phyloP scores from a whole-genome alignment of 805 yeast species.

The Saturnispora halmiae region DNA sequence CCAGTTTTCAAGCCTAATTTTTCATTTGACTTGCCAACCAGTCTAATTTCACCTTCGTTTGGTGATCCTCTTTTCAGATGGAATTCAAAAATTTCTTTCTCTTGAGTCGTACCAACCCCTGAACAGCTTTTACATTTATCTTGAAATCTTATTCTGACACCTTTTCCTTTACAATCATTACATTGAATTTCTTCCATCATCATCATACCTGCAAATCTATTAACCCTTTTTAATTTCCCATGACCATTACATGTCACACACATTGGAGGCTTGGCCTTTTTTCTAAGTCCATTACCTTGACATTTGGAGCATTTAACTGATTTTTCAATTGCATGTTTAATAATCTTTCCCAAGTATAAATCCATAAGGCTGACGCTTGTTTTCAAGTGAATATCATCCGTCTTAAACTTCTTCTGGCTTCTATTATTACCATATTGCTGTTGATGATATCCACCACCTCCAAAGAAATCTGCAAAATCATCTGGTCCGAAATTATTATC shows the following conservation, averaged over 20 bases:
- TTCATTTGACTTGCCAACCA: slow-evolving; percentile 70
- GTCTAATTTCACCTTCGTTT: slow-evolving; percentile 48
- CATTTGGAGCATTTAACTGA: slow-evolving; percentile 66
- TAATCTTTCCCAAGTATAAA: slow-evolving; percentile 68
- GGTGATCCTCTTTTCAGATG: slow-evolving; percentile 65
- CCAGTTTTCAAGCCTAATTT: slow-evolving; percentile 67
- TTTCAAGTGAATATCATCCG: slow-evolving; percentile 61
- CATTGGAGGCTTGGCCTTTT: slow-evolving; percentile 41
- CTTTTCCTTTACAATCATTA: slow-evolving; percentile 61
- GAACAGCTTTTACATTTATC: slow-evolving; percentile 72
- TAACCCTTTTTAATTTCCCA: slow-evolving; percentile 52
- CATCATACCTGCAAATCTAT: slow-evolving; percentile 69
- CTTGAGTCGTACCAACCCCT: slow-evolving; percentile 54
- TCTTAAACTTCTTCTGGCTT: slow-evolving; percentile 19
- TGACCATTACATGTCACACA: slow-evolving; percentile 69
- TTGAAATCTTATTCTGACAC: slow-evolving; percentile 48
- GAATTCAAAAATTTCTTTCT: slow-evolving; percentile 67
- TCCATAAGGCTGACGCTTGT: slow-evolving; percentile 64
- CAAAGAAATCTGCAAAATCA: slow-evolving; percentile 69
- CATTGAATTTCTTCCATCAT: slow-evolving; percentile 56
- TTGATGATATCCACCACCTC: slow-evolving; percentile 24
- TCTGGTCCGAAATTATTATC: slow-evolving; percentile 42
- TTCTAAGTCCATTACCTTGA: slow-evolving; percentile 65
- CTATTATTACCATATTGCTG: not conserved
- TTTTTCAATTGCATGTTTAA: slow-evolving; percentile 65